Evolutionary conservation across 805 yeast genomes (phyloP), one percentile per base, ranked within the genome.

Genomic region (Saturnispora galanensis): DNA sequence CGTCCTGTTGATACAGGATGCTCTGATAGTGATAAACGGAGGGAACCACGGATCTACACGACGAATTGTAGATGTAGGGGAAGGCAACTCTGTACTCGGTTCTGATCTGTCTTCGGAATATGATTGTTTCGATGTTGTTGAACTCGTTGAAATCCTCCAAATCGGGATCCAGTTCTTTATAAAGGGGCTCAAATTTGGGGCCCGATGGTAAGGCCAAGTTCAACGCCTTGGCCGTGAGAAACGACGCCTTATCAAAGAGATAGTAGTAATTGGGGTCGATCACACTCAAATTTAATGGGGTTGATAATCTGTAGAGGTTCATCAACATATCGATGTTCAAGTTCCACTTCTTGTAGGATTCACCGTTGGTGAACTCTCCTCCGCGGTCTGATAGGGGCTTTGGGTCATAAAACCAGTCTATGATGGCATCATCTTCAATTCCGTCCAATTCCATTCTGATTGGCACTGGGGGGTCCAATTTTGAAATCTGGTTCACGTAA

Each of bases 181-280:
- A 77, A 12, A 89, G 63, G 0, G 95, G 95, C 64, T 89, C 97
- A 62, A 88, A 93, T 58, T 83, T 85, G 10, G 99, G 97, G 0
- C 98, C 99, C 10, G 96, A 96, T 0, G 97, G 96, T 31, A 93
- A 69, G 1, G 95, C 82, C 38, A 81, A 72, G 56, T 89, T 87
- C 41, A 93, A 69, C 8, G 95, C 90, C 57, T 93, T 93, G 0
- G 97, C 95, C 0, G 96, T 89, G 60, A 82, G 76, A 52, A 93
- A 85, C 0, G 96, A 71, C 44, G 81, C 71, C 46, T 77, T 77
- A 54, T 89, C 88, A 59, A 89, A 90, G 34, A 88, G 63, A 55
- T 84, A 83, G 47, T 64, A 73, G 54, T 74, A 76, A 55, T 84
- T 83, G 13, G 75, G 67, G 58, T 80, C 82, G 5, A 58, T 50